A percentile compares a stretch with the other conserved stretches of the same genome.
Evolutionary conservation across 2,329 filamentous ascomycete species (phyloP).

Genomic region (Stachybotrys elegans): DNA sequence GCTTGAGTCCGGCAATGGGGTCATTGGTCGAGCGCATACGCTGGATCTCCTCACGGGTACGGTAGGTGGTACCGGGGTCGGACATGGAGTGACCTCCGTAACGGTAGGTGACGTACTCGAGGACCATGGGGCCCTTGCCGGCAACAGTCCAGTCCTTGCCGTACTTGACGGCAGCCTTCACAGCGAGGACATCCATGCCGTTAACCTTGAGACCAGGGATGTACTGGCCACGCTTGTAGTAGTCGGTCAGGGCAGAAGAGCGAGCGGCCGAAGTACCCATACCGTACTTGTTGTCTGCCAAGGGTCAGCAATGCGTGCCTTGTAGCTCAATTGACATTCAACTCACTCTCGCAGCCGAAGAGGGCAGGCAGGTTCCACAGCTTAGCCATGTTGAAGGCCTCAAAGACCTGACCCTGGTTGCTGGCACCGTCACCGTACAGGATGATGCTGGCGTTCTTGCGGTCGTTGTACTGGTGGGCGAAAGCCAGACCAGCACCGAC

Average conservation of each 20-base stretch:
- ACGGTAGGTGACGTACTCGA: slow-evolving; percentile 98
- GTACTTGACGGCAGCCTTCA: slow-evolving; percentile 93
- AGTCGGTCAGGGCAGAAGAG: slow-evolving; percentile 93
- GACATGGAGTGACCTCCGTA: slow-evolving; percentile 99
- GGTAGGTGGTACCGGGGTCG: slow-evolving; percentile 98
- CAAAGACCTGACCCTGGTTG: slow-evolving; percentile 99
- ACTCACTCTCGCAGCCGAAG: slow-evolving; percentile 96
- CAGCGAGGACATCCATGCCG: slow-evolving; percentile 97
- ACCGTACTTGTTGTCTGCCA: slow-evolving; percentile 96
- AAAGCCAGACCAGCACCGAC: slow-evolving; percentile 96
- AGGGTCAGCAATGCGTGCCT: slow-evolving; percentile 7
- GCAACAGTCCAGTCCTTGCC: slow-evolving; percentile 80
- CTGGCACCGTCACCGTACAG: slow-evolving; percentile 97
- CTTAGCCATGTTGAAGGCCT: slow-evolving; percentile 99
- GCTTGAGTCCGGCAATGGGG: slow-evolving; percentile 95
- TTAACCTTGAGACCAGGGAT: slow-evolving; percentile 99
- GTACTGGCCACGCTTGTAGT: slow-evolving; percentile 99
- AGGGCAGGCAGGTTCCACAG: slow-evolving; percentile 94
- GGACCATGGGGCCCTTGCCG: slow-evolving; percentile 88
- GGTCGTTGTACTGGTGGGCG: slow-evolving; percentile 87
- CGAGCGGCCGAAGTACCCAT: slow-evolving; percentile 97
- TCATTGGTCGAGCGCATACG: slow-evolving; percentile 99
- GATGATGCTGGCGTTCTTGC: slow-evolving; percentile 80
- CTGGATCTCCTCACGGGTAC: slow-evolving; percentile 98
- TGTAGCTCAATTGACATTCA: not conserved